A percentile compares a stretch with the other conserved stretches of the same genome.
phyloP scores from a whole-genome alignment of 2,329 filamentous ascomycete genomes.

The Trichocomaceae sp. region DNA sequence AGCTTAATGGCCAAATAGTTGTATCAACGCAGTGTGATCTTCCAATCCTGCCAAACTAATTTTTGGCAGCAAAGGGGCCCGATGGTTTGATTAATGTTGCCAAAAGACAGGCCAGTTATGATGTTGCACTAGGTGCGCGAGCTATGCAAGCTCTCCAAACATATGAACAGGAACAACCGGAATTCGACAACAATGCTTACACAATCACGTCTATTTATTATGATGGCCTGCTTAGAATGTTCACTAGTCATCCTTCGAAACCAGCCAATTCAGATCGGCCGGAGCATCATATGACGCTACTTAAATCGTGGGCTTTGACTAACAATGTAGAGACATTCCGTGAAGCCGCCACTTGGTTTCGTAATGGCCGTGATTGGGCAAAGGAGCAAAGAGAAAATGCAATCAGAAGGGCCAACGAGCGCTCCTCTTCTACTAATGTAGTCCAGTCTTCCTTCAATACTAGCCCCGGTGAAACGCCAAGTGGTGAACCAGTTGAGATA shows the following conservation, averaged over 20 bases:
- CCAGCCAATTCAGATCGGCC: neutral
- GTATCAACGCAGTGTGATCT: conserved; percentile 23
- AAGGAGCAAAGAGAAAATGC: conserved; percentile 2
- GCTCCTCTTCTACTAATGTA: neutral
- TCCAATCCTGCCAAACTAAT: conserved; percentile 38
- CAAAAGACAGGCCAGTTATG: neutral
- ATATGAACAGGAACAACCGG: neutral
- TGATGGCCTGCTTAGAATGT: neutral
- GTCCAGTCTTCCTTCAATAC: neutral
- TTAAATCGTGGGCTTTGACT: neutral
- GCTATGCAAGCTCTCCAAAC: neutral
- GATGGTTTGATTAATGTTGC: neutral
- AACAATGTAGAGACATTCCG: neutral
- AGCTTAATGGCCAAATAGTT: conserved; percentile 20
- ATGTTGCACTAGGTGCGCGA: neutral
- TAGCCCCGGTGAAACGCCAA: no score
- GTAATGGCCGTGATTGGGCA: neutral
- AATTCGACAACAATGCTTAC: conserved; percentile 9
- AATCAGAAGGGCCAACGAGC: neutral
- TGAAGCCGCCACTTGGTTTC: neutral
- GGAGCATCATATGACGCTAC: neutral
- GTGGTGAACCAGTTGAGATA: no score
- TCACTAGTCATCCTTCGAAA: neutral
- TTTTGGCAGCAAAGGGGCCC: conserved; percentile 20
- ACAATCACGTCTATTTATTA: conserved; percentile 4